Percentiles rank a stretch among this genome's conserved stretches.
Evolutionary conservation across 2,329 filamentous ascomycete genomes (phyloP).

Genomic region (Colletotrichum sp.): DNA sequence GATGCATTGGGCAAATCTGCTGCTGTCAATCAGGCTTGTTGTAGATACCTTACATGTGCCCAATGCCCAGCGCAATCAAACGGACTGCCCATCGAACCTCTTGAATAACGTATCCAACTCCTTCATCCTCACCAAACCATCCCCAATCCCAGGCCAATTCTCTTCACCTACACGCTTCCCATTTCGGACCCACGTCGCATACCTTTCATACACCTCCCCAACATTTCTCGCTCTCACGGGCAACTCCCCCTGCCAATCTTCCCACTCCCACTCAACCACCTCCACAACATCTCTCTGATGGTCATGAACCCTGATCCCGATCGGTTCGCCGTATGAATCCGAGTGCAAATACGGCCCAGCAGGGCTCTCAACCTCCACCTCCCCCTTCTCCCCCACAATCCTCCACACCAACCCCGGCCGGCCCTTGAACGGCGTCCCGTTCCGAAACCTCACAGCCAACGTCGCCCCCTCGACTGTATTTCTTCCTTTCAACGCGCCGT

Average conservation of each 20-base stretch:
- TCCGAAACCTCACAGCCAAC: conserved; percentile 47
- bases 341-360: conserved; percentile 26
- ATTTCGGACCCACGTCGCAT: conserved; percentile 34
- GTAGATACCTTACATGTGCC: no score
- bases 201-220: conserved; percentile 61
- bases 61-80: neutral
- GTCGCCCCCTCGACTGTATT: conserved; percentile 37
- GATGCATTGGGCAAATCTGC: neutral
- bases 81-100: neutral
- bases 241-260: conserved; percentile 51
- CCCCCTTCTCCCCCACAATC: conserved; percentile 57
- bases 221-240: conserved; percentile 52
- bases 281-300: conserved; percentile 48
- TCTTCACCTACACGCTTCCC: conserved; percentile 11
- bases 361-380: conserved; percentile 35
- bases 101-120: neutral
- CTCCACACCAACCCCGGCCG: conserved; percentile 51
- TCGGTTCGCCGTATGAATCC: conserved; percentile 37
- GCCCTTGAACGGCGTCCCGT: conserved; percentile 53
- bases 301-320: conserved; percentile 56
- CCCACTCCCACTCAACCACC: conserved; percentile 47
- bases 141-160: neutral
- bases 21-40: neutral
- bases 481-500: conserved; percentile 39
- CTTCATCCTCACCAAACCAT: neutral